Percentiles rank a stretch among this genome's conserved stretches.
Conservation (phyloP, 345 rosid genomes). For the Syzygium aqueum region DNA sequence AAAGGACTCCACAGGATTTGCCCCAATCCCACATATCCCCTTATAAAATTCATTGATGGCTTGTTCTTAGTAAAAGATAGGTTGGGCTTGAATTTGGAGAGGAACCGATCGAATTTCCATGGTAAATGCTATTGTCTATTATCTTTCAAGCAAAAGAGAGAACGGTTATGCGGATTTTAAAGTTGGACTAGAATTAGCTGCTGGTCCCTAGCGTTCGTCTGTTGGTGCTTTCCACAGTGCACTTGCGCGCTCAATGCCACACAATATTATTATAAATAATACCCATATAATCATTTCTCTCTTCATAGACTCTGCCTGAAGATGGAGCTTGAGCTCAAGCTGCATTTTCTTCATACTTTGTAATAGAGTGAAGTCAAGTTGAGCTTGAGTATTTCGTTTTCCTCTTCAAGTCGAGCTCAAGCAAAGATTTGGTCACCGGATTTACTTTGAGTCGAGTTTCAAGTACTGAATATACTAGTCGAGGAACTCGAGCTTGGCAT, state of each 20-base stretch:
- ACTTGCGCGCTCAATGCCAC: background rate
- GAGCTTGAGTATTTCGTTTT: background rate
- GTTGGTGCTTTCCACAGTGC: accelerated
- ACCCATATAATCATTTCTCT: background rate
- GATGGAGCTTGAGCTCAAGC: background rate
- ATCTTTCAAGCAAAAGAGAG: too few species aligned
- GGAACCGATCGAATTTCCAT: too few species aligned
- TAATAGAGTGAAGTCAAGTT: background rate
- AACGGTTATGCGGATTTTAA: too few species aligned
- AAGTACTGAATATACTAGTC: accelerated
- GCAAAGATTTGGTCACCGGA: too few species aligned
- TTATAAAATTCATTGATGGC: background rate
- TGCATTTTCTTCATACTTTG: accelerated
- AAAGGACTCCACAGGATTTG: background rate
- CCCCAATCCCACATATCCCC: background rate
- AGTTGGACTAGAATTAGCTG: background rate
- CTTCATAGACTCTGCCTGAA: accelerated
- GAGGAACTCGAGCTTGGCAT: background rate
- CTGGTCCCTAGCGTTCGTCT: background rate
- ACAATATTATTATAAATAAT: background rate
- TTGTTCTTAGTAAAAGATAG: background rate
- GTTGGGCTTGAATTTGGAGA: background rate
- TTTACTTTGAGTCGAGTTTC: background rate
- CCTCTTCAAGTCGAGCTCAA: too few species aligned
- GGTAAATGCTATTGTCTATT: too few species aligned